phyloP scores from a whole-genome alignment of 371 early-diverging fungal genomes.

The Circinella umbellata region DNA sequence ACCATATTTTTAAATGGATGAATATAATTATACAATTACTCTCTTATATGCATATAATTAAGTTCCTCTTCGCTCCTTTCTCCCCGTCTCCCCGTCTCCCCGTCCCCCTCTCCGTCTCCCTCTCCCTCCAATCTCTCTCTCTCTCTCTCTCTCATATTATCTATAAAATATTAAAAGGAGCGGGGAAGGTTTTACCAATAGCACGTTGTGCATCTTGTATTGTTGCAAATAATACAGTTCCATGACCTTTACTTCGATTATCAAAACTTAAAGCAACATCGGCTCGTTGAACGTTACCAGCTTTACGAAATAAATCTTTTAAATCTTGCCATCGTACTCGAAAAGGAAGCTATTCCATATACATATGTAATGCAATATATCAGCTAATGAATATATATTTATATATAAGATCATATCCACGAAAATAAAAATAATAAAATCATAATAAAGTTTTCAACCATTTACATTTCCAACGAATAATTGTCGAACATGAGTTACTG shows the following conservation, averaged over 20 bases:
- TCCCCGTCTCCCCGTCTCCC: no score
- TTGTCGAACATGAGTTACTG: conserved; percentile 28
- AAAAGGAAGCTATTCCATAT: conserved; percentile 66
- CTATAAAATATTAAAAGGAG: background rate
- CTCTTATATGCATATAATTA: no score
- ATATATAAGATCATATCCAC: no score
- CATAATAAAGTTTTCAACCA: background rate
- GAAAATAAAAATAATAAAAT: no score
- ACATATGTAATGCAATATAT: background rate
- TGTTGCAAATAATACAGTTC: conserved; percentile 73
- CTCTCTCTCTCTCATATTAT: background rate
- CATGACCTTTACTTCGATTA: conserved; percentile 75
- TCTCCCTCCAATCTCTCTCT: no score
- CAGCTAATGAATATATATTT: no score
- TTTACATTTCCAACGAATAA: conserved; percentile 33
- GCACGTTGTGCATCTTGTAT: conserved; percentile 74
- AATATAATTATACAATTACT: no score
- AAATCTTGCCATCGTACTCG: conserved; percentile 83
- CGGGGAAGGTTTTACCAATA: conserved; percentile 57
- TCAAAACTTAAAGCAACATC: conserved; percentile 74
- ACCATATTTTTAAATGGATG: no score
- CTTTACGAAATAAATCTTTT: conserved; percentile 81
- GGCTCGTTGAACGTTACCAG: conserved; percentile 73
- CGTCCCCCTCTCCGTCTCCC: no score
- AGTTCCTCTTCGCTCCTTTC: no score